Conservation (phyloP, 2,329 filamentous ascomycete genomes). For the Talaromyces funiculosus region DNA sequence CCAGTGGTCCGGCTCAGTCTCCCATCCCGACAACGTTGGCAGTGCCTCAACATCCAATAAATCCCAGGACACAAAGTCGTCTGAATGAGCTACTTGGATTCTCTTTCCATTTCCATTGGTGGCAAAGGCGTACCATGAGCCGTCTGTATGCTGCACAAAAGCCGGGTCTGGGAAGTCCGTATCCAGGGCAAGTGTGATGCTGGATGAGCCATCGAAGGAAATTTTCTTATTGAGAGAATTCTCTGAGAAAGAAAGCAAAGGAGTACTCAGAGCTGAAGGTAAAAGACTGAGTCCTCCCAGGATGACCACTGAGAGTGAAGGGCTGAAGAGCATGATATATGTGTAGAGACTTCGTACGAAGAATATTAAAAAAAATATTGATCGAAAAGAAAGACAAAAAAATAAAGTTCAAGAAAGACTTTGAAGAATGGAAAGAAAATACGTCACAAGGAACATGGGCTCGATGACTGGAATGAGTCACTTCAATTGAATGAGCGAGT, state of each 20-base stretch:
- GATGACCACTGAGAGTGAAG: background rate
- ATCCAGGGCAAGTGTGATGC: constrained; percentile 25
- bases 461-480: constrained; percentile 3
- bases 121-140: constrained; percentile 55
- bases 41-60: constrained; percentile 50
- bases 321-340: background rate
- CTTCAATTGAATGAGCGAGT: background rate
- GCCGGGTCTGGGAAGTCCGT: constrained; percentile 40
- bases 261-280: background rate
- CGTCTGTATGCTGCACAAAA: constrained; percentile 44
- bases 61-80: constrained; percentile 46
- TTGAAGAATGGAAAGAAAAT: background rate
- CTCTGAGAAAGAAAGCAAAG: background rate
- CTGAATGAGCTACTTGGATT: constrained; percentile 51
- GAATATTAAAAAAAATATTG: background rate
- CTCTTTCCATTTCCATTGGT: constrained; percentile 48
- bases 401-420: background rate
- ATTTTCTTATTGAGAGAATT: background rate
- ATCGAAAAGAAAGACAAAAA: background rate
- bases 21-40: constrained; percentile 51
- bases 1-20: constrained; percentile 51
- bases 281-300: constrained; percentile 7
- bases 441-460: background rate
- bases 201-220: background rate
- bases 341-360: background rate